Conservation (phyloP, 2,329 filamentous ascomycete genomes). For the Diplodia intermedia region DNA sequence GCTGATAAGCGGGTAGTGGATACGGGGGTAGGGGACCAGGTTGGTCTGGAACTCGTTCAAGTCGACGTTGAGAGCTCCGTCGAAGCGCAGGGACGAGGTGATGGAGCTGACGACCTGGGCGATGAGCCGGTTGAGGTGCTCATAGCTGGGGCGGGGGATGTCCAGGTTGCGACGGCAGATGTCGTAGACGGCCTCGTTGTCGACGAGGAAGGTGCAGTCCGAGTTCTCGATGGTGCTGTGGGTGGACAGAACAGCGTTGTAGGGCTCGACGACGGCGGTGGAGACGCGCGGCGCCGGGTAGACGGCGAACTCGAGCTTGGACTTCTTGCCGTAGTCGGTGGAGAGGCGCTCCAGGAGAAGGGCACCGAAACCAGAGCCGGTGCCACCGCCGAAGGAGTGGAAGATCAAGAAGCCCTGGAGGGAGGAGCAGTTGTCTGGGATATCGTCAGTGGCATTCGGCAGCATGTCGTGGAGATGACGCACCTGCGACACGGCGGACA, state of each 20-base stretch:
- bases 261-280: slow-evolving; percentile 97
- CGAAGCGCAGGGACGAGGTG: slow-evolving; percentile 97
- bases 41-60: slow-evolving; percentile 99
- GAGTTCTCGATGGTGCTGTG: slow-evolving; percentile 99
- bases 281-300: slow-evolving; percentile 98
- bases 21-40: slow-evolving; percentile 97
- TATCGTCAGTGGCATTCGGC: not conserved
- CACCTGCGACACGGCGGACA: slow-evolving; percentile 84
- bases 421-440: slow-evolving; percentile 85
- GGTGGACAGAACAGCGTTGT: slow-evolving; percentile 99
- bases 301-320: slow-evolving; percentile 99
- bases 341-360: slow-evolving; percentile 98
- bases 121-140: slow-evolving; percentile 98
- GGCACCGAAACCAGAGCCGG: slow-evolving; percentile 97
- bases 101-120: slow-evolving; percentile 99
- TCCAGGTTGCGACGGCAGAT: slow-evolving; percentile 98
- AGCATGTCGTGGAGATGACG: not conserved
- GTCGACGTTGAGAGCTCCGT: slow-evolving; percentile 98
- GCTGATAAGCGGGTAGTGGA: slow-evolving; percentile 98
- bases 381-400: slow-evolving; percentile 99
- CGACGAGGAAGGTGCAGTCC: slow-evolving; percentile 99
- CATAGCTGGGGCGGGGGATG: slow-evolving; percentile 96
- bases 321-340: slow-evolving; percentile 99
- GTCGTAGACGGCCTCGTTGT: slow-evolving; percentile 99
- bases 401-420: slow-evolving; percentile 99